Evolutionary conservation across 805 yeast species (phyloP).

Genomic region (Yamadazyma ubonensis): DNA sequence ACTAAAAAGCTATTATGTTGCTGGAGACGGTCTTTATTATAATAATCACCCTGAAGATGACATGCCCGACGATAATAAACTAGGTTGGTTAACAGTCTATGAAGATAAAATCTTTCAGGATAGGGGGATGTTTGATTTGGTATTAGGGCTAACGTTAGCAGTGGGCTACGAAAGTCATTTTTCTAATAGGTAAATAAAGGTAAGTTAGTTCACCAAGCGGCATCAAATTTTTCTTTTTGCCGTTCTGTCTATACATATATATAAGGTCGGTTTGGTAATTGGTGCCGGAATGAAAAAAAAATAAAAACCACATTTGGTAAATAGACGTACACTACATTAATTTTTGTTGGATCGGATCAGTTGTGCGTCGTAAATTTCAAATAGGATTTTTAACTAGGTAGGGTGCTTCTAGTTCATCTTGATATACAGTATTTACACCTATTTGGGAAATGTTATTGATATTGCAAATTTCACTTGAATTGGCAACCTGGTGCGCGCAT

Average conservation of each 20-base stretch:
- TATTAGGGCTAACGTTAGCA: conserved; percentile 53
- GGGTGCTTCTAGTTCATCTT: not conserved
- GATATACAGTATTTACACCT: not conserved
- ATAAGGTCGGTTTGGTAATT: not conserved
- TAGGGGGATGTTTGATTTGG: conserved; percentile 53
- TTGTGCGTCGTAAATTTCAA: no score
- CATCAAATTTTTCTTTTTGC: not conserved
- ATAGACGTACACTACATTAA: no score
- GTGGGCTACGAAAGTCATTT: conserved; percentile 32
- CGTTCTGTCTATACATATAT: not conserved
- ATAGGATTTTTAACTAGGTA: not conserved
- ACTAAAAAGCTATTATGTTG: conserved; percentile 34
- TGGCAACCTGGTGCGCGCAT: conserved; percentile 3
- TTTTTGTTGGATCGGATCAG: no score
- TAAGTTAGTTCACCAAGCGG: not conserved
- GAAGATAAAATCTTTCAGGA: conserved; percentile 39
- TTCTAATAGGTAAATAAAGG: not conserved
- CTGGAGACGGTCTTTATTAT: conserved; percentile 57
- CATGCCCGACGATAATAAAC: conserved; percentile 55
- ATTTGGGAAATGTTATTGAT: conserved; percentile 2
- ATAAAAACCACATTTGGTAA: not conserved
- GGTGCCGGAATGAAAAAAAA: not conserved
- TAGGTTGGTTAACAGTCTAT: conserved; percentile 66
- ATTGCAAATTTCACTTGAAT: conserved; percentile 3
- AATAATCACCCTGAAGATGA: conserved; percentile 54